phyloP scores from a whole-genome alignment of 768 basidiomycete genomes.

The Mycena sanguinolenta region DNA sequence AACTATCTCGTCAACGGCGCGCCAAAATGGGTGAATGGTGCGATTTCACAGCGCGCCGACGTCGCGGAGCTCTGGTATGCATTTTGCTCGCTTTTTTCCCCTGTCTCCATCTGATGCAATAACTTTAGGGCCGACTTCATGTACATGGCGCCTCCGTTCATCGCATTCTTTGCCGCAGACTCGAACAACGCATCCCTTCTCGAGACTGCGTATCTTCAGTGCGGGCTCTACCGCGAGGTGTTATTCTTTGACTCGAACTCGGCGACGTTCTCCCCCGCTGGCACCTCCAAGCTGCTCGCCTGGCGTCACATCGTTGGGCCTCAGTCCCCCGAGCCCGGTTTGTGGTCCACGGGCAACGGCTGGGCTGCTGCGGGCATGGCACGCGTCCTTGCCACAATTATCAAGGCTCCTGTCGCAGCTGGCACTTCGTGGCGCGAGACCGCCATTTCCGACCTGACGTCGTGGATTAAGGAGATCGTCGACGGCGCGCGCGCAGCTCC shows the following conservation, averaged over 20 bases:
- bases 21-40: slow-evolving; percentile 55
- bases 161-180: slow-evolving; percentile 62
- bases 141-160: slow-evolving; percentile 66
- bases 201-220: slow-evolving; percentile 54
- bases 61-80: slow-evolving; percentile 64
- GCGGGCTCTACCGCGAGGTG: slow-evolving; percentile 53
- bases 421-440: slow-evolving; percentile 38
- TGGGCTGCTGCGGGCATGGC: slow-evolving; percentile 41
- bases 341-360: slow-evolving; percentile 41
- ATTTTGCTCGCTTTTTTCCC: not conserved
- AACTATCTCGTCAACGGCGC: slow-evolving; percentile 56
- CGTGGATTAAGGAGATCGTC: slow-evolving; percentile 60
- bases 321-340: slow-evolving; percentile 32
- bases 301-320: slow-evolving; percentile 53
- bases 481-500: slow-evolving; percentile 54
- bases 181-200: slow-evolving; percentile 52
- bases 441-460: slow-evolving; percentile 48
- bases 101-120: not conserved
- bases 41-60: slow-evolving; percentile 67
- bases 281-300: slow-evolving; percentile 37
- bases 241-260: slow-evolving; percentile 46
- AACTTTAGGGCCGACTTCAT: slow-evolving; percentile 60
- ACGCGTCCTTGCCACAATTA: slow-evolving; percentile 55
- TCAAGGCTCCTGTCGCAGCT: slow-evolving; percentile 53
- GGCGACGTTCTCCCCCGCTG: slow-evolving; percentile 31